Percentiles rank a stretch among this genome's conserved stretches.
Evolutionary conservation across 2,329 filamentous ascomycete genomes (phyloP).

Genomic region (Sporothrix schenckii): DNA sequence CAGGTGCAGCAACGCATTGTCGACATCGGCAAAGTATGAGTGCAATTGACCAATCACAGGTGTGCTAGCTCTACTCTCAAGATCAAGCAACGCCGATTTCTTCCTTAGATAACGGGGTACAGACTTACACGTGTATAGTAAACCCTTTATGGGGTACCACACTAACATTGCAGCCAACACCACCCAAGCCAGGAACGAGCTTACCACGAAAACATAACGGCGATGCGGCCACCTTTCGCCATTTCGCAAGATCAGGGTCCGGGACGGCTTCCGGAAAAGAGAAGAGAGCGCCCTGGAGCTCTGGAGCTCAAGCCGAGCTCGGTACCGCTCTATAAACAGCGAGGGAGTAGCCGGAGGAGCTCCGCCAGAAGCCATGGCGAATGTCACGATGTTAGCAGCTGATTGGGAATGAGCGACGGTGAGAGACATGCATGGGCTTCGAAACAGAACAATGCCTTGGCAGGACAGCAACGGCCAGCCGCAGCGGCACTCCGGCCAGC

Average conservation of each 20-base stretch:
- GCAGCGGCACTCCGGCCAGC: conserved; percentile 15
- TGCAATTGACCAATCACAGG: conserved; percentile 30
- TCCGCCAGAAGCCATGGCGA: not conserved
- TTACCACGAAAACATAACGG: conserved; percentile 30
- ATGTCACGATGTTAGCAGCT: not conserved
- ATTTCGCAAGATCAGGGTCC: conserved; percentile 10
- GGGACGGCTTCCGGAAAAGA: conserved; percentile 1
- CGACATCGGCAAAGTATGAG: conserved; percentile 18
- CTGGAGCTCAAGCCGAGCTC: conserved; percentile 21
- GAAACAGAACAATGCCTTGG: not conserved
- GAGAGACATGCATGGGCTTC: not conserved
- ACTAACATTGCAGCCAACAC: not conserved
- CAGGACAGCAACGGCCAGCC: conserved; percentile 2
- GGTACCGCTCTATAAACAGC: not conserved
- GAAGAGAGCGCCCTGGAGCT: conserved; percentile 7
- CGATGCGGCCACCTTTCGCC: not conserved
- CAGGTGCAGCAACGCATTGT: conserved; percentile 21
- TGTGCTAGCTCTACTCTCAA: not conserved
- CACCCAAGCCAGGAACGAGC: not conserved
- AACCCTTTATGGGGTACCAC: not conserved
- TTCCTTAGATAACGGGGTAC: conserved; percentile 26
- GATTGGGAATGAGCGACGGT: not conserved
- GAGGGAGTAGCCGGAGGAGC: conserved; percentile 3
- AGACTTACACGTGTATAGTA: not conserved
- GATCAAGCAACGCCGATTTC: conserved; percentile 20